Base-by-base conservation (phyloP, 805 yeast species). In the Lachancea meyersii region DNA sequence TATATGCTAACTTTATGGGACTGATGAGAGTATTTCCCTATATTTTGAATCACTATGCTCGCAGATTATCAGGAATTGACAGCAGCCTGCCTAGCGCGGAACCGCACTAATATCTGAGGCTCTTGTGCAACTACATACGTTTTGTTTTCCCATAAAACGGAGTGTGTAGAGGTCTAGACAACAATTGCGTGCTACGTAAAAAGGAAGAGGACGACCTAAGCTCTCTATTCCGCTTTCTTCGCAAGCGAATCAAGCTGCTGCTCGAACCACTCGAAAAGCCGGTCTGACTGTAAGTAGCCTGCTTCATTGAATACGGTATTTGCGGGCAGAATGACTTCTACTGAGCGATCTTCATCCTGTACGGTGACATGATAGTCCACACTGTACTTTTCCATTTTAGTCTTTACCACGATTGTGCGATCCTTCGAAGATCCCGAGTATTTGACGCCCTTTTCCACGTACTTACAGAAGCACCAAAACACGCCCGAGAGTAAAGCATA, bases 1-100 rank as follows among this genome's bases (percentile, higher is more conserved):
- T 81, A 20, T 89, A 87, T 58, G 86, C 86, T 3, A 73, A 78
- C 48, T 68, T 83, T 46, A 60, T 86, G 27, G 89, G 95, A 2
- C 36, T 83, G 0, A 55, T 87, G 53, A 70, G 91, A 50, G 73
- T 82, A 0, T 60, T 79, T 30, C 96, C 96, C 0, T 75, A 80
- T 71, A 76, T 77, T 1, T 28, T 85, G 2, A 53, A 49, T 30
- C 51, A 54, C 13, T 38, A 55, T 16, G 49, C 51, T 1, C 55
- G 96, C 37, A 59, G 65, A 44, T 46, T 76, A 8, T 75, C 89
- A 5, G 86, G 88, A 2, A 80, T 89, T 59, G 96, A 88, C 60
- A 57, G 58, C 13, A 58, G 64, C 41, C 36, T 61, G n/a, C 65
- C 65, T 2, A 40, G 44, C 9, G 58, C 57, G 38, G 42, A 31